Evolutionary conservation across 2,329 filamentous ascomycete species (phyloP).

Genomic region (Aspergillus ruber): DNA sequence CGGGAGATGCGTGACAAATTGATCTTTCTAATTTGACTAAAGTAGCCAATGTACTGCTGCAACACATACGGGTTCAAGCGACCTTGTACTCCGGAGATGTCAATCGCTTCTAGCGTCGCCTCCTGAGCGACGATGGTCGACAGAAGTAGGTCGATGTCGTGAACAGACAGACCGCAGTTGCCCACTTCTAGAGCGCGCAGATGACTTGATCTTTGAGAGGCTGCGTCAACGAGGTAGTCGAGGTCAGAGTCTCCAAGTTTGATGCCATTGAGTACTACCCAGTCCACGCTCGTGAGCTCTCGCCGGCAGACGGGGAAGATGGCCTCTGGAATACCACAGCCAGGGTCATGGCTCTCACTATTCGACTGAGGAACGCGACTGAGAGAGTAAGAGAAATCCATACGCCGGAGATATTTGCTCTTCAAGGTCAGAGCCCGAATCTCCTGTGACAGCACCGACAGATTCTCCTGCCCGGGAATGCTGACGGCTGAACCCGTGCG

Average conservation of each 20-base stretch:
- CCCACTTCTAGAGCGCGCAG: conserved; percentile 63
- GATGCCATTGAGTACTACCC: conserved; percentile 63
- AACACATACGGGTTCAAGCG: conserved; percentile 59
- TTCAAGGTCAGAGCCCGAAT: conserved; percentile 61
- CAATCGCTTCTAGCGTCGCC: conserved; percentile 59
- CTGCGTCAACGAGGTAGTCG: conserved; percentile 60
- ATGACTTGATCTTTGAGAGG: conserved; percentile 58
- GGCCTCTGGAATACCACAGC: conserved; percentile 64
- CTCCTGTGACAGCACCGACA: conserved; percentile 61
- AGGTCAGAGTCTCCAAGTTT: conserved; percentile 65
- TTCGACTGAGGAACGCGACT: conserved; percentile 49
- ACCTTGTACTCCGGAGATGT: conserved; percentile 61
- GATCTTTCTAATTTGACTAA: conserved; percentile 59
- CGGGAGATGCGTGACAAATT: conserved; percentile 60
- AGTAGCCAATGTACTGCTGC: conserved; percentile 60
- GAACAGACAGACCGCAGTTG: conserved; percentile 50
- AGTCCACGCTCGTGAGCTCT: conserved; percentile 63
- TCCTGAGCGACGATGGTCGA: conserved; percentile 60
- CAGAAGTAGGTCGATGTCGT: conserved; percentile 52
- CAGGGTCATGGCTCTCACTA: conserved; percentile 49
- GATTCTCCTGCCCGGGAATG: conserved; percentile 46
- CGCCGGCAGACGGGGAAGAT: conserved; percentile 62
- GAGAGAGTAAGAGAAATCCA: conserved; percentile 61
- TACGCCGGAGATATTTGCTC: conserved; percentile 54
- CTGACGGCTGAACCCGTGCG: conserved; percentile 53